Conservation (phyloP, 495 filamentous ascomycete genomes). For the Rhizodiscina lignyota region DNA sequence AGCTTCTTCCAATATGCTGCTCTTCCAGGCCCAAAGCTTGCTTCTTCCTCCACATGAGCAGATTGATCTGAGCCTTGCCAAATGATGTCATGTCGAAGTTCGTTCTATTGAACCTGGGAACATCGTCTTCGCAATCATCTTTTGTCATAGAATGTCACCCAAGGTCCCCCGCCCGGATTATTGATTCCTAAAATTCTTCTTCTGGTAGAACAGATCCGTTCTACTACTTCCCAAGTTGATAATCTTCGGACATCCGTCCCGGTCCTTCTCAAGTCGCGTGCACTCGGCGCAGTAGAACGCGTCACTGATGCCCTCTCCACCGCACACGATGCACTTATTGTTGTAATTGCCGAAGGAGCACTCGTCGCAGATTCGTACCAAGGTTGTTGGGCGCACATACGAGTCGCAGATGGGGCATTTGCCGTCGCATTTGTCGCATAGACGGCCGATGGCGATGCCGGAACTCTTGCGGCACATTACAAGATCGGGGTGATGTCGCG, state of each 20-base stretch:
- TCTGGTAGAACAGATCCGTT: constrained; percentile 86
- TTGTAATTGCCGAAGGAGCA: constrained; percentile 99
- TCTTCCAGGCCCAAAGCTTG: too few relatives aligned
- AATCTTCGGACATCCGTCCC: constrained; percentile 98
- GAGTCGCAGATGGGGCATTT: constrained; percentile 98
- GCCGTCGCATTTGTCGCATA: constrained; percentile 99
- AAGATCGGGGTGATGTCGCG: constrained; percentile 77
- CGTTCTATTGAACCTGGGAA: too few relatives aligned
- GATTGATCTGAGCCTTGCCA: too few relatives aligned
- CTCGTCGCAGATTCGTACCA: constrained; percentile 97
- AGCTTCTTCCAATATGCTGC: too few relatives aligned
- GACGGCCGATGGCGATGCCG: constrained; percentile 93
- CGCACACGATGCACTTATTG: constrained; percentile 98
- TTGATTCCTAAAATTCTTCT: constrained; percentile 59
- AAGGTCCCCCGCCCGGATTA: too few relatives aligned
- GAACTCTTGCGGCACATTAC: constrained; percentile 99
- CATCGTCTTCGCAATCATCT: too few relatives aligned
- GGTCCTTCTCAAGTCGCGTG: constrained; percentile 90
- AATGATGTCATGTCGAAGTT: too few relatives aligned
- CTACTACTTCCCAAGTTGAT: constrained; percentile 91
- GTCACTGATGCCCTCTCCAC: constrained; percentile 95
- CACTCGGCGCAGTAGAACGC: constrained; percentile 99
- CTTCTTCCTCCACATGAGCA: too few relatives aligned
- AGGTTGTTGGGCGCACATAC: constrained; percentile 94
- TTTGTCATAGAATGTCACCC: too few relatives aligned